Percentiles rank a stretch among this genome's conserved stretches.
These are phyloP conservation scores for Lumnitzera racemosa DNA, from an alignment of 345 rosid species.

Conservation along the genomic window DNA sequence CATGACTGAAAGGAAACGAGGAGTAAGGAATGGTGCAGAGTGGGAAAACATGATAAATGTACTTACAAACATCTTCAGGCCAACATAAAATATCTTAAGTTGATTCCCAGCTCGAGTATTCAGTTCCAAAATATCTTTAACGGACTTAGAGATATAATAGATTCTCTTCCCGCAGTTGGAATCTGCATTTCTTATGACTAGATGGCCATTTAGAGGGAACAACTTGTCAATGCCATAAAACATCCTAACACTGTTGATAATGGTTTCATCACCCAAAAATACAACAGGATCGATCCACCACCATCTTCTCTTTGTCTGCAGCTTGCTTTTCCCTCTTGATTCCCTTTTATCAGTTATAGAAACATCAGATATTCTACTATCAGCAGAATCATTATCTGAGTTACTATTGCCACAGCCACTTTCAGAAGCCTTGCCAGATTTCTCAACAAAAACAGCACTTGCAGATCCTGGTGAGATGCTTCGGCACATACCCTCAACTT, in stretches of 20 bases:
- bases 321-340: conserved; percentile 57
- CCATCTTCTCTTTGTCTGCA: conserved; percentile 92
- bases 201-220: conserved; percentile 64
- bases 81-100: conserved; percentile 82
- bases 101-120: conserved; percentile 68
- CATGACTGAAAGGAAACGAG: not conserved
- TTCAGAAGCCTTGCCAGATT: conserved; percentile 20
- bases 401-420: conserved; percentile 16
- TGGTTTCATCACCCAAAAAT: conserved; percentile 62
- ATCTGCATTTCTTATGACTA: conserved; percentile 76
- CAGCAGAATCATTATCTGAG: conserved; percentile 27
- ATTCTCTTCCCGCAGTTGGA: conserved; percentile 80
- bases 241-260: conserved; percentile 53
- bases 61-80: conserved; percentile 98
- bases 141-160: conserved; percentile 78
- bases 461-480: conserved; percentile 24
- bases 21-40: too few species aligned
- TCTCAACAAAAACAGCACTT: conserved; percentile 28
- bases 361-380: conserved; percentile 15
- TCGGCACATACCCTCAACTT: conserved; percentile 28
- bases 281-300: conserved; percentile 88
- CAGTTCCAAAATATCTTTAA: conserved; percentile 66
- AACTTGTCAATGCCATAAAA: conserved; percentile 80
- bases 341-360: conserved; percentile 31
- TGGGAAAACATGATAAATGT: not conserved